Percentiles rank a stretch among this genome's conserved stretches.
Conservation (phyloP, 768 basidiomycete species). For the Lactarius hengduanensis region DNA sequence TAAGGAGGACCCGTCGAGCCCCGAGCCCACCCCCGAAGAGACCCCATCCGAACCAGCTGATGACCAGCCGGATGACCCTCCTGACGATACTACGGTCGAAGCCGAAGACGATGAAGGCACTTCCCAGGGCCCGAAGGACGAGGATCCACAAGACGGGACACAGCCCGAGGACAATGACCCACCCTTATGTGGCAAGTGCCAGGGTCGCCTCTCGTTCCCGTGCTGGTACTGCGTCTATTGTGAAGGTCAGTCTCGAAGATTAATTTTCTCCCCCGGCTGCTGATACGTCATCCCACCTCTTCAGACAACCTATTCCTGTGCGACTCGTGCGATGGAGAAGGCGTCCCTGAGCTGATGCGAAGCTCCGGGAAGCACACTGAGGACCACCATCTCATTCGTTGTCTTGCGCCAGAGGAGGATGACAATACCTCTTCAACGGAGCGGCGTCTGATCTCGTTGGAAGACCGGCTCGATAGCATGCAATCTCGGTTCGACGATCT, state of each 20-base stretch:
- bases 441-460: slow-evolving; percentile 13
- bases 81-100: background rate
- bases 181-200: slow-evolving; percentile 32
- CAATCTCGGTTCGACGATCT: slow-evolving; percentile 3
- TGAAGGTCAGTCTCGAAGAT: slow-evolving; percentile 17
- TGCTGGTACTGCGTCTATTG: slow-evolving; percentile 38
- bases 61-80: background rate
- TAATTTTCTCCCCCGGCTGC: background rate
- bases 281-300: background rate
- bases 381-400: slow-evolving; percentile 10
- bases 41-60: background rate
- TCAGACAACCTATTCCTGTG: slow-evolving; percentile 24
- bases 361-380: slow-evolving; percentile 9
- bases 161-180: background rate
- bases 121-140: background rate
- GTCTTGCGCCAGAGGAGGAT: slow-evolving; percentile 4
- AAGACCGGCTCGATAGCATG: slow-evolving; percentile 12
- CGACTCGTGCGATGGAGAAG: slow-evolving; percentile 22
- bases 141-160: background rate
- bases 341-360: background rate
- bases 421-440: background rate
- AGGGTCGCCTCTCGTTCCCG: slow-evolving; percentile 28
- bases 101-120: background rate
- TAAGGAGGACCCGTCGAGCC: background rate
- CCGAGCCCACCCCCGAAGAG: background rate